These are phyloP conservation scores for Nannochloropsis gaditana DNA, from an alignment of 108 stramenopile genomes.

Conservation along the genomic window DNA sequence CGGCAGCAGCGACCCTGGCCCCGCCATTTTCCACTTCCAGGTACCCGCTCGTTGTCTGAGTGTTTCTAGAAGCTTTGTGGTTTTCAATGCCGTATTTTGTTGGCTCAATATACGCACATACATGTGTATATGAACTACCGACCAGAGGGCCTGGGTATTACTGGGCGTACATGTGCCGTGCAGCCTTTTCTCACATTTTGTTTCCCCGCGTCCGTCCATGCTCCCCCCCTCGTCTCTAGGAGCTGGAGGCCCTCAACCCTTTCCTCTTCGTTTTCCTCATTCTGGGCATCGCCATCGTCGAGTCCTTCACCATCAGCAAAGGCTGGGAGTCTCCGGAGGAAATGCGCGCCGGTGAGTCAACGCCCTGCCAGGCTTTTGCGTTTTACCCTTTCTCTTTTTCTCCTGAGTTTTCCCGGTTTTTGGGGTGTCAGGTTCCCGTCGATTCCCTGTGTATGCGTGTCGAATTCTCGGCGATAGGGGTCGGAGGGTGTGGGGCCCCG, in stretches of 20 bases:
- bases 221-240: not conserved
- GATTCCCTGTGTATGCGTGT: too few relatives aligned
- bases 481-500: too few relatives aligned
- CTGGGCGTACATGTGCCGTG: too few relatives aligned
- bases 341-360: not conserved
- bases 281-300: conserved; percentile 60
- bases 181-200: conserved; percentile 48
- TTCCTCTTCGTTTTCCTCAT: conserved; percentile 23
- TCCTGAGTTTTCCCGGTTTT: not conserved
- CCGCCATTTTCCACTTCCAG: conserved; percentile 82
- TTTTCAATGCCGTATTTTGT: too few relatives aligned
- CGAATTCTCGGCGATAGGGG: too few relatives aligned
- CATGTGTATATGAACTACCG: too few relatives aligned
- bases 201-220: not conserved
- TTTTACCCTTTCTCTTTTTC: not conserved
- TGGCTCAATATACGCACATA: too few relatives aligned
- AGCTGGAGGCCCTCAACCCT: not conserved
- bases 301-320: conserved; percentile 35
- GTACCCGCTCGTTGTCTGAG: conserved; percentile 51
- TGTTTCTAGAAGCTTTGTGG: too few relatives aligned
- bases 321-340: not conserved
- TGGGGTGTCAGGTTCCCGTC: too few relatives aligned
- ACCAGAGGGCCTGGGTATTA: too few relatives aligned
- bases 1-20: conserved; percentile 58
- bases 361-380: not conserved